Percentiles rank a stretch among this genome's conserved stretches.
phyloP scores from a whole-genome alignment of 129 eudicot genomes.

The Tagetes patula region DNA sequence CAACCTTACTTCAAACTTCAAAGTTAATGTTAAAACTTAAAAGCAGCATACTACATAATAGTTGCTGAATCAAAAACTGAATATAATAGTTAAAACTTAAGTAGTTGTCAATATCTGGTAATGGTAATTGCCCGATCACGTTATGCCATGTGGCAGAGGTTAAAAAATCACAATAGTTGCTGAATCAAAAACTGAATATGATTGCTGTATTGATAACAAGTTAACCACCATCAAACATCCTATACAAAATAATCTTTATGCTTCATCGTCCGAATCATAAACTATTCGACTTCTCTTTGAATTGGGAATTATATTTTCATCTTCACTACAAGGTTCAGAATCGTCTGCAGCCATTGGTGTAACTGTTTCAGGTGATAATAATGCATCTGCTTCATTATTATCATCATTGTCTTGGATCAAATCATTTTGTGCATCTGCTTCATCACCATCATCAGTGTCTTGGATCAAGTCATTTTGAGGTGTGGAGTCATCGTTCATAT shows the following conservation, averaged over 20 bases:
- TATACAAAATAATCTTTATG: constrained; percentile 10
- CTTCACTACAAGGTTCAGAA: constrained; percentile 45
- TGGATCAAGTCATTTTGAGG: constrained; percentile 37
- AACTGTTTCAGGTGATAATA: constrained; percentile 14
- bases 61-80: background rate
- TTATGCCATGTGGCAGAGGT: background rate
- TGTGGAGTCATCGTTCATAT: constrained; percentile 28
- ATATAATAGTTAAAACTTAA: background rate
- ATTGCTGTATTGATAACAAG: background rate
- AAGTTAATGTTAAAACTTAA: constrained; percentile 9
- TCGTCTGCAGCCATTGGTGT: constrained; percentile 43
- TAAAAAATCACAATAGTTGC: background rate
- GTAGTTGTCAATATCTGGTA: constrained; percentile 14
- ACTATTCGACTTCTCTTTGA: constrained; percentile 53
- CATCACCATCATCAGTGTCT: constrained; percentile 31
- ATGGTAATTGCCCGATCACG: constrained; percentile 3
- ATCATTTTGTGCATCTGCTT: constrained; percentile 39
- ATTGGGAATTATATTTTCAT: constrained; percentile 39
- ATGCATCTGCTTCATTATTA: constrained; percentile 38
- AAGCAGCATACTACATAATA: background rate
- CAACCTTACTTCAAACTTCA: background rate
- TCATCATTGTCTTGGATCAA: constrained; percentile 37
- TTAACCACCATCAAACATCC: background rate
- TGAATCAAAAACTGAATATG: background rate
- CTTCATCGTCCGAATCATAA: constrained; percentile 60